Evolutionary conservation across 352 stramenopile species (phyloP), one percentile per base, ranked within the genome.

Genomic region (Phytopythium aichiense): DNA sequence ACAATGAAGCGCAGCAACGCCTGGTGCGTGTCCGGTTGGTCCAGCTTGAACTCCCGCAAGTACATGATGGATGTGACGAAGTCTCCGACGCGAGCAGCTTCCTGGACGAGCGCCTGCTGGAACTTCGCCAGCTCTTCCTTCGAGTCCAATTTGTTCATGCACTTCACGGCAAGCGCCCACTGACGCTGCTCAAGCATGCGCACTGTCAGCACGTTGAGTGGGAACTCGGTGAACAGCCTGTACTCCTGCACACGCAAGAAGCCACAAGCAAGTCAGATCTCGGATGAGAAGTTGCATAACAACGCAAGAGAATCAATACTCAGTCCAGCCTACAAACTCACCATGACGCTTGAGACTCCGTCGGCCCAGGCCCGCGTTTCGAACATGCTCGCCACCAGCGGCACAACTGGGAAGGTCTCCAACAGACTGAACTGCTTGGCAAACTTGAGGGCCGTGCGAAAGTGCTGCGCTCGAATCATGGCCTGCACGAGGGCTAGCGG

Each of bases 401-500:
- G 79, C 23, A 69, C 61, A 2, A 74, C 69, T 1, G 83, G 84
- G 56, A 95, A 95, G 25, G 76, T 68, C n/a, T 83, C 73, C 42
- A 89, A 58, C 50, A 94, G 60, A n/a, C 78, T 69, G 58, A 95
- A 94, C 54, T 95, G 83, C 60, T 91, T 89, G 45, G 80, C 70
- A 49, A 84, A 95, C 63, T 91, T 94, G 28, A 94, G 71, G 54
- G 84, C 87, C 22, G 79, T 75, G 43, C 78, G 79, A 61, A 81
- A 95, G 62, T 89, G 85, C 28, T 79, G 67, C 16, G 73, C 84
- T 4, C 87, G 78, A 18, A 94, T 78, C 84, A 95, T 94, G n/a
- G 87, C 87, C 64, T 94, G 85, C 12, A 95, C 75, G 4, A 95
- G 68, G 12, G 84, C 85, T 33, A 80, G 69, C 7, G 87, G 87